Evolutionary conservation across 495 filamentous ascomycete genomes (phyloP).

Genomic region (Aspergillus ostianus): DNA sequence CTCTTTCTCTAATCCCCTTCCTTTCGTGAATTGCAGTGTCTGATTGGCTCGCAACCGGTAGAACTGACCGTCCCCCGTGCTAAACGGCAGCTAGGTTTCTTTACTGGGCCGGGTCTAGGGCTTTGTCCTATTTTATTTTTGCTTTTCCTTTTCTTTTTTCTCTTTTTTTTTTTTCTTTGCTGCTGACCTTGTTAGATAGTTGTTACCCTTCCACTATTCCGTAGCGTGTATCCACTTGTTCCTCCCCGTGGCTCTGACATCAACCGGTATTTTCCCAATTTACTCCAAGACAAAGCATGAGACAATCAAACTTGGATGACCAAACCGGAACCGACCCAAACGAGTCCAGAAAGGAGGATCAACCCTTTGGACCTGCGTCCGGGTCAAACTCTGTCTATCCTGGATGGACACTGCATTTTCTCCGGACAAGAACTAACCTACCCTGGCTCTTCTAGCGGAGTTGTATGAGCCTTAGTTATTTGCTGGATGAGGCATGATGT

Average conservation of each 20-base stretch:
- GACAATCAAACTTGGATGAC: conserved; percentile 35
- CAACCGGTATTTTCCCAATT: conserved; percentile 36
- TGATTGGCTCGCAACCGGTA: not conserved
- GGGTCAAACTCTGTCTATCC: conserved; percentile 45
- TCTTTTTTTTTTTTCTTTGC: not conserved
- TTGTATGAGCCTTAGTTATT: conserved; percentile 32
- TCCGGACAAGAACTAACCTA: conserved; percentile 37
- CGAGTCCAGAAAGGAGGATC: conserved; percentile 46
- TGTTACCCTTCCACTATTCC: conserved; percentile 26
- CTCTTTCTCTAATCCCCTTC: conserved; percentile 10
- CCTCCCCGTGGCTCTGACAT: conserved; percentile 43
- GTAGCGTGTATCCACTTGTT: conserved; percentile 42
- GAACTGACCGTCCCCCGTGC: not conserved
- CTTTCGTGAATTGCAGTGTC: conserved; percentile 10
- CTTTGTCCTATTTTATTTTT: not conserved
- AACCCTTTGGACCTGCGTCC: conserved; percentile 48
- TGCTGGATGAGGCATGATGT: conserved; percentile 39
- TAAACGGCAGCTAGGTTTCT: conserved; percentile 1
- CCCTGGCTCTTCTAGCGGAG: conserved; percentile 33
- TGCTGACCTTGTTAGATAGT: conserved; percentile 14
- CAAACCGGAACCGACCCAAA: conserved; percentile 38
- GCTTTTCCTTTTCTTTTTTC: not conserved
- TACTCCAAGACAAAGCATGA: conserved; percentile 31
- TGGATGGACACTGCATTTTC: conserved; percentile 35
- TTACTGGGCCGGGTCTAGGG: conserved; percentile 15